phyloP scores from a whole-genome alignment of 2,329 filamentous ascomycete species.

The Madurella fahalii region DNA sequence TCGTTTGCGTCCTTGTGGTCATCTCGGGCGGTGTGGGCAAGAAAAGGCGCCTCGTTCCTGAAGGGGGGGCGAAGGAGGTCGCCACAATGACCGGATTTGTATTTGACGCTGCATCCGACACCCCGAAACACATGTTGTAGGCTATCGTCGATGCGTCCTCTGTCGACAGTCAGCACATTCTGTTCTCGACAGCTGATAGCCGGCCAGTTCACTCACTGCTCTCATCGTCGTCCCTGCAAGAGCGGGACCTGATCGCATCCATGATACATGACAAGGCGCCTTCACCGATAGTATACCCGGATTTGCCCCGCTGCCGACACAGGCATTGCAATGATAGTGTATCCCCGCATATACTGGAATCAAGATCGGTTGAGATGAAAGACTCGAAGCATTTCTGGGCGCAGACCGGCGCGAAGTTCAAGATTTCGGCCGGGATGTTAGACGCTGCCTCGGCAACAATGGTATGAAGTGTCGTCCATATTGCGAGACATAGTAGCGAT shows the following conservation, averaged over 20 bases:
- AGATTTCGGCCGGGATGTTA: slow-evolving; percentile 37
- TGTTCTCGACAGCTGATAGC: neutral
- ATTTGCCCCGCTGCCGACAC: slow-evolving; percentile 55
- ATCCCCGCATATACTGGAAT: slow-evolving; percentile 43
- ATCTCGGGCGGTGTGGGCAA: slow-evolving; percentile 23
- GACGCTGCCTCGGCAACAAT: slow-evolving; percentile 28
- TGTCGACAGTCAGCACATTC: slow-evolving; percentile 24
- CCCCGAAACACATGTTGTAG: slow-evolving; percentile 55
- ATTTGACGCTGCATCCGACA: slow-evolving; percentile 48
- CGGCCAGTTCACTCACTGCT: slow-evolving; percentile 32
- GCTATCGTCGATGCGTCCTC: slow-evolving; percentile 44
- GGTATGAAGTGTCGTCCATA: slow-evolving; percentile 31
- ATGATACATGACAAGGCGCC: slow-evolving; percentile 64
- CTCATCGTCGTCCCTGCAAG: slow-evolving; percentile 47
- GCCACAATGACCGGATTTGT: slow-evolving; percentile 58
- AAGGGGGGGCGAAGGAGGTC: slow-evolving; percentile 43
- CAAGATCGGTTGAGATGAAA: slow-evolving; percentile 60
- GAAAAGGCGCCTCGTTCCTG: slow-evolving; percentile 35
- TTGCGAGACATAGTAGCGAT: slow-evolving; percentile 27
- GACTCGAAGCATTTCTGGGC: slow-evolving; percentile 57
- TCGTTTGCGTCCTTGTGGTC: slow-evolving; percentile 10
- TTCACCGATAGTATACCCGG: slow-evolving; percentile 68
- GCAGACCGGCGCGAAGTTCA: slow-evolving; percentile 52
- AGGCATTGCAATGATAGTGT: slow-evolving; percentile 57
- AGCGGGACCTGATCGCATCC: slow-evolving; percentile 45